phyloP scores from a whole-genome alignment of 1,139 yeast species.

The Yamadazyma aaseri region DNA sequence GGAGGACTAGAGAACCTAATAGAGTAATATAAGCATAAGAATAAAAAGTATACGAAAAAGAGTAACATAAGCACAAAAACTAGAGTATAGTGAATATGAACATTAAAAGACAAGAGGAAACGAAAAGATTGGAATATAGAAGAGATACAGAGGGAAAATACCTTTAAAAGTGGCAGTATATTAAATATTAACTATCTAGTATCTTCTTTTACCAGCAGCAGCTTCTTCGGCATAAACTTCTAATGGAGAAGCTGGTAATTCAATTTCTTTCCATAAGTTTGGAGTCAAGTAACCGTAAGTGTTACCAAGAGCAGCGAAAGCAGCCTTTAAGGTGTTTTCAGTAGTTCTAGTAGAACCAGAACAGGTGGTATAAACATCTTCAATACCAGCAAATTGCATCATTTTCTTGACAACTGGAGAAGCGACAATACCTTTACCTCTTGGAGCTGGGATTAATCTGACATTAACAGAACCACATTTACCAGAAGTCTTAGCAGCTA shows the following conservation, averaged over 20 bases:
- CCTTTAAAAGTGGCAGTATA: too few species aligned
- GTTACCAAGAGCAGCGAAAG: constrained; percentile 99
- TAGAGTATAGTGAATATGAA: background rate
- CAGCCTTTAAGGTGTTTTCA: constrained; percentile 99
- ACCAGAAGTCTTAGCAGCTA: constrained; percentile 97
- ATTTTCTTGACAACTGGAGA: constrained; percentile 99
- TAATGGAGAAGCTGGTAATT: constrained; percentile 88
- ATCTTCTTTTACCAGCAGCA: constrained; percentile 72
- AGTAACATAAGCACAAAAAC: background rate
- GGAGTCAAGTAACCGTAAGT: constrained; percentile 99
- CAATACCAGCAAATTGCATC: constrained; percentile 99
- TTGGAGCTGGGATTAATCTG: constrained; percentile 99
- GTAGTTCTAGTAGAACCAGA: constrained; percentile 99
- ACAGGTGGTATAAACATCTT: constrained; percentile 98
- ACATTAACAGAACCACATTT: constrained; percentile 99
- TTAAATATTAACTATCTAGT: constrained; percentile 41
- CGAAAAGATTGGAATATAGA: background rate
- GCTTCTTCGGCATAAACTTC: constrained; percentile 91
- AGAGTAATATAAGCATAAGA: too few species aligned
- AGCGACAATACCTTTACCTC: constrained; percentile 99
- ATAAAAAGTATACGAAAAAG: too few species aligned
- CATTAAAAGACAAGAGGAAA: background rate
- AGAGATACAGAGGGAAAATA: too few species aligned
- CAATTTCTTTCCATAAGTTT: constrained; percentile 91
- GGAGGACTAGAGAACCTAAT: too few species aligned